Percentiles rank a stretch among this genome's conserved stretches.
Evolutionary conservation across 2,329 filamentous ascomycete species (phyloP).

Genomic region (Gaeumannomyces sp.): DNA sequence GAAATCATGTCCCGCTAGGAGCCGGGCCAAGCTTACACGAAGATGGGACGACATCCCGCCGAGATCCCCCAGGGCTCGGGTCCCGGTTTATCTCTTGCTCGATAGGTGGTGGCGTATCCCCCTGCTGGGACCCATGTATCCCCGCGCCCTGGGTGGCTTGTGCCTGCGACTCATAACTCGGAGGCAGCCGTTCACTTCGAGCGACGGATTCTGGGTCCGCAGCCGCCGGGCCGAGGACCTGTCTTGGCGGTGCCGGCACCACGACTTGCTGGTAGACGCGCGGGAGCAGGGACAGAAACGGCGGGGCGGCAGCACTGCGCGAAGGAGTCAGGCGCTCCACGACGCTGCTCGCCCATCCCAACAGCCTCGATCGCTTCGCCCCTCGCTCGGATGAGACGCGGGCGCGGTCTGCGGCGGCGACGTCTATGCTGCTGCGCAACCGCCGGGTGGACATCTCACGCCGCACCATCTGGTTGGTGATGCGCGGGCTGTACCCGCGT

Average conservation of each 20-base stretch:
- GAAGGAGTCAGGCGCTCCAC: slow-evolving; percentile 17
- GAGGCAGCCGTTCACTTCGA: background rate
- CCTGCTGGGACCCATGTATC: background rate
- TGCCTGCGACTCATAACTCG: background rate
- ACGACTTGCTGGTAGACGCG: background rate
- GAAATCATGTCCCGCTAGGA: background rate
- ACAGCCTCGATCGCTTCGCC: slow-evolving; percentile 5
- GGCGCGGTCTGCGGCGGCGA: slow-evolving; percentile 18
- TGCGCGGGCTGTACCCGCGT: slow-evolving; percentile 55
- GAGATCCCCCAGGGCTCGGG: no score
- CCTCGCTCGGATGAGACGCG: no score
- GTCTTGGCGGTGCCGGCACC: background rate
- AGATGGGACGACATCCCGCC: background rate
- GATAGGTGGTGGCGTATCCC: no score
- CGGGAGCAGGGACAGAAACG: no score
- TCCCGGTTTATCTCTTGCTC: background rate
- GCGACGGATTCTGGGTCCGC: background rate
- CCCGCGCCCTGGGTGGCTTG: no score
- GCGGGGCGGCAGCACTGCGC: slow-evolving; percentile 7
- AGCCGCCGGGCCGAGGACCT: no score
- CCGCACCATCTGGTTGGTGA: slow-evolving; percentile 83
- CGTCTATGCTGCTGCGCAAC: slow-evolving; percentile 46
- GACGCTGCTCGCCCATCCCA: slow-evolving; percentile 17
- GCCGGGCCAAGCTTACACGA: background rate
- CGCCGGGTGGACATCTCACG: slow-evolving; percentile 65